Evolutionary conservation across 176 grass and related monocot species (phyloP), one percentile per base, ranked within the genome.

Genomic region (Rhynchospora tenuis): DNA sequence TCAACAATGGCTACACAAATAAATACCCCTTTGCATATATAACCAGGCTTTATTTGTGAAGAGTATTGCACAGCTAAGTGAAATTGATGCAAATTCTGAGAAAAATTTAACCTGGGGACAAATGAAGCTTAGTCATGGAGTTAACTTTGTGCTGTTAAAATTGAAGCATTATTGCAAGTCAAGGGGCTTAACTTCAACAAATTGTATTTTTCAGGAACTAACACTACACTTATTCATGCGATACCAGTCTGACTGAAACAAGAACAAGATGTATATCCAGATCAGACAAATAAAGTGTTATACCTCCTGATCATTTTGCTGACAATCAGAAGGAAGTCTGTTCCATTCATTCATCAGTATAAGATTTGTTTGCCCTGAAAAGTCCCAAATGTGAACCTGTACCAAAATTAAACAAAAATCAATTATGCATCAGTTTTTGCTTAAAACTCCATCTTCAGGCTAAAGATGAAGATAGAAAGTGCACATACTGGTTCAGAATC

Each of bases 291-390:
- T 22, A 20, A 51, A 44, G 33, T 43, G 23, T 43, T 81, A 63
- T 89, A 98, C 96, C 96, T 98, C 96, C 84, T 89, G 93, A 89
- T 98, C 96, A 70, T 86, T 84, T 23, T 90, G 79, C 81, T 89
- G 88, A 80, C 69, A 90, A 70, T 93, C 86, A 73, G 89, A 89
- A 76, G 89, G 86, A 79, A 84, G 42, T 60, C 75, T 91, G 83
- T 95, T 98, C 96, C 92, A 93, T 75, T 98, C 96, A 78, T 98
- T 93, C 96, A 98, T 98, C 84, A 98, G 74, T 89, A 98, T 95
- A 68, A 95, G 83, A 71, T 98, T 98, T 86, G 96, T 98, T 90
- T 91, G 91, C 63, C 88, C 96, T 86, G 96, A 98, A 91, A 95
- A 98, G 91, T 98, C 96, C 96, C 96, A 98, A 87, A 95, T 90